Percentiles rank a stretch among this genome's conserved stretches.
These are phyloP conservation scores for Daldinia vernicosa DNA, from an alignment of 495 filamentous ascomycete genomes.

Conservation along the genomic window DNA sequence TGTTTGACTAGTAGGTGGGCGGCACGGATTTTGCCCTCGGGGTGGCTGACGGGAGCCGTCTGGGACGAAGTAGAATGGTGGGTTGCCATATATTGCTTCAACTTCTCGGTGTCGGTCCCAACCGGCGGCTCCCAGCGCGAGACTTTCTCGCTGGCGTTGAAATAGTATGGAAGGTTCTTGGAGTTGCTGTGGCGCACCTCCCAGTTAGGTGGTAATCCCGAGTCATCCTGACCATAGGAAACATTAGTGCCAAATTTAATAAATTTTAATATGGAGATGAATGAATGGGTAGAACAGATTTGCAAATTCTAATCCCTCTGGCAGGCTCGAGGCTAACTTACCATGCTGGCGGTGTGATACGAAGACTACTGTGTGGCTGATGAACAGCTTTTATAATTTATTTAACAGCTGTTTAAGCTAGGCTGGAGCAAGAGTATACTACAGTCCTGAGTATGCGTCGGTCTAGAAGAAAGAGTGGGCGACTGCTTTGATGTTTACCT, in stretches of 20 bases:
- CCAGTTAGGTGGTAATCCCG: constrained; percentile 87
- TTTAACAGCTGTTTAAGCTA: not conserved
- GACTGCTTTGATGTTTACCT: constrained; percentile 6
- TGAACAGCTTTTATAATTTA: constrained; percentile 13
- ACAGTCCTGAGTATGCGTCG: not conserved
- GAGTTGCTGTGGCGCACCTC: constrained; percentile 95
- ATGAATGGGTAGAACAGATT: not conserved
- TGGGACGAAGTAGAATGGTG: constrained; percentile 72
- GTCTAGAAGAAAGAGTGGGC: constrained; percentile 12
- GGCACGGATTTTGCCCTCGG: constrained; percentile 87
- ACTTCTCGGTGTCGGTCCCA: constrained; percentile 85
- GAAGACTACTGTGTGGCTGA: constrained; percentile 8
- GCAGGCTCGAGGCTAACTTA: constrained; percentile 9
- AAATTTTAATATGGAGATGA: not conserved
- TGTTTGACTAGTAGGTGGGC: constrained; percentile 96
- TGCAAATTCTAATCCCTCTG: not conserved
- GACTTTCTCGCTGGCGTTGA: constrained; percentile 80
- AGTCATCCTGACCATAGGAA: constrained; percentile 62
- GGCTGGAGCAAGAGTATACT: constrained; percentile 7
- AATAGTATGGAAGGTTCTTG: constrained; percentile 98
- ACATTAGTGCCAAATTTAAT: constrained; percentile 16
- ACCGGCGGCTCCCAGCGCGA: constrained; percentile 94
- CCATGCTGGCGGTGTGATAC: constrained; percentile 23
- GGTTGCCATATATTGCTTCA: constrained; percentile 90
- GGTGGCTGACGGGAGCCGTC: constrained; percentile 57